These are phyloP conservation scores for Marvania coccoides DNA, from an alignment of 139 green algal species.

Conservation along the genomic window DNA sequence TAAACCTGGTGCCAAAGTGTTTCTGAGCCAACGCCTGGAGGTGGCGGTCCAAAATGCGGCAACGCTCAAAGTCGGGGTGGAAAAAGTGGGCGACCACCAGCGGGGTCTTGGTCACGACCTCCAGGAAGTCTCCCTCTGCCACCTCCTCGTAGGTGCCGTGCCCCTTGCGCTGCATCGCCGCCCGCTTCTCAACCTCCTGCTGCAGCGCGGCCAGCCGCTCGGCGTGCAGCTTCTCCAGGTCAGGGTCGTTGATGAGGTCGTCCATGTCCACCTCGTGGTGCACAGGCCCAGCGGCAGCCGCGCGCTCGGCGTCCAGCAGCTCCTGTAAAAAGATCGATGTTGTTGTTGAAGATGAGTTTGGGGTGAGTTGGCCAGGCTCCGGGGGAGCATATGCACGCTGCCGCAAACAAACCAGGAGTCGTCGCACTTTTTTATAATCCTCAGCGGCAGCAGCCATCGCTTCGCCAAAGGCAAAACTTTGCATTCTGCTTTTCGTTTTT, in stretches of 20 bases:
- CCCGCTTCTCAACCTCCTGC: constrained; percentile 72
- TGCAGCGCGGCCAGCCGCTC: constrained; percentile 67
- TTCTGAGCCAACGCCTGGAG: constrained; percentile 54
- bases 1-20: constrained; percentile 87
- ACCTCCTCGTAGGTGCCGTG: constrained; percentile 72
- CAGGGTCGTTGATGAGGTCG: constrained; percentile 70
- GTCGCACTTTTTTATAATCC: constrained; percentile 73
- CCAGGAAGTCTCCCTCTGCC: constrained; percentile 84
- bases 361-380: neutral
- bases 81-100: constrained; percentile 87
- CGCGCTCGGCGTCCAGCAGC: constrained; percentile 24
- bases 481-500: constrained; percentile 50
- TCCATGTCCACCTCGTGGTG: constrained; percentile 57
- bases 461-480: constrained; percentile 71
- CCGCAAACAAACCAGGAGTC: neutral
- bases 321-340: constrained; percentile 16
- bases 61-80: constrained; percentile 92
- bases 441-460: constrained; percentile 72
- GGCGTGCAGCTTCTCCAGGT: constrained; percentile 49
- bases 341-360: neutral
- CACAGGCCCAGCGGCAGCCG: constrained; percentile 8
- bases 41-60: constrained; percentile 96
- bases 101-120: constrained; percentile 76
- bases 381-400: too few relatives aligned
- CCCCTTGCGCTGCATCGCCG: constrained; percentile 61